Percentiles rank a stretch among this genome's conserved stretches.
Conservation (phyloP, 495 filamentous ascomycete species). For the Aspergillus wentii region DNA sequence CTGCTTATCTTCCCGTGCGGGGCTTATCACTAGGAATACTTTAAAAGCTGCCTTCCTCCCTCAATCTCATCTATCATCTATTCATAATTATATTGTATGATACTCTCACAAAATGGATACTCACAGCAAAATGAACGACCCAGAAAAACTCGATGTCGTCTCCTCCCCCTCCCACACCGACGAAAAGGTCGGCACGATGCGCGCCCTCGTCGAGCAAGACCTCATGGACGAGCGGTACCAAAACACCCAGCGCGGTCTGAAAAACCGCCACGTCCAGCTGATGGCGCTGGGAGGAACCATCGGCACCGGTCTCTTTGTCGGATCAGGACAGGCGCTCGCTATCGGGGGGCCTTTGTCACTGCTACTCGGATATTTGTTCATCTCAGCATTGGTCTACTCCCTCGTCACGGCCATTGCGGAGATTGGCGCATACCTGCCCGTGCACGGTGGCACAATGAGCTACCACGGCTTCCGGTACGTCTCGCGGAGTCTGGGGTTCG, state of each 20-base stretch:
- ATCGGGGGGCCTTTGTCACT: constrained; percentile 58
- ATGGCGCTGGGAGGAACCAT: constrained; percentile 68
- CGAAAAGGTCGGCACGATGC: constrained; percentile 11
- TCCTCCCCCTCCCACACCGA: no score
- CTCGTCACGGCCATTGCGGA: constrained; percentile 62
- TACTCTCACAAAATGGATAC: no score
- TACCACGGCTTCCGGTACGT: constrained; percentile 56
- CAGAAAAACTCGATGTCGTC: no score
- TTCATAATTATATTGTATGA: no score
- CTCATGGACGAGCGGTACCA: constrained; percentile 36
- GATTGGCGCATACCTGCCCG: constrained; percentile 59
- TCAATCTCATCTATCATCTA: no score
- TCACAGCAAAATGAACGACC: no score
- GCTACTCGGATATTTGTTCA: constrained; percentile 59
- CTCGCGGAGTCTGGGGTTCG: constrained; percentile 58
- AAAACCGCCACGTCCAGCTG: constrained; percentile 59
- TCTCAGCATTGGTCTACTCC: constrained; percentile 54
- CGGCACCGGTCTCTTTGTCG: constrained; percentile 55
- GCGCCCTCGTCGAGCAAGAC: constrained; percentile 29
- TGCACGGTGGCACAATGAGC: constrained; percentile 53
- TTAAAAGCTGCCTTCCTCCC: no score
- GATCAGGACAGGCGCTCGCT: constrained; percentile 54
- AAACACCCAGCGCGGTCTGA: constrained; percentile 37
- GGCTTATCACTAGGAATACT: no score
- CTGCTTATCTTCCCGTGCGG: no score